Conservation (phyloP, 2,329 filamentous ascomycete genomes). For the Trichoderma afroharzianum region DNA sequence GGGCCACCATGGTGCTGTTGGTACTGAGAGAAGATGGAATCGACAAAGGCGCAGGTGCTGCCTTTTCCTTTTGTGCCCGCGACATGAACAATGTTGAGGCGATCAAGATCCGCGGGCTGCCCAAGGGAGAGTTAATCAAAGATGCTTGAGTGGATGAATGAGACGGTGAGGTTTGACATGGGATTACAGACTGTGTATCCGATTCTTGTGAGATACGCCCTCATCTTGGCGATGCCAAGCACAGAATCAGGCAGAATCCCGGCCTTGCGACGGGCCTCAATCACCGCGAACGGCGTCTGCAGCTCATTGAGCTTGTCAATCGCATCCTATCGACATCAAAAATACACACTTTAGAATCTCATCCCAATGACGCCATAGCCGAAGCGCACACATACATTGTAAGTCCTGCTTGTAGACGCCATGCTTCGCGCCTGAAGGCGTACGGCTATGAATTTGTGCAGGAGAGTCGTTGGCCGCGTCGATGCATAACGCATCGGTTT, state of each 20-base stretch:
- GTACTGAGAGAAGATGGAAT: slow-evolving; percentile 57
- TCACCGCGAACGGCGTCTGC: slow-evolving; percentile 79
- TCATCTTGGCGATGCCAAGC: slow-evolving; percentile 69
- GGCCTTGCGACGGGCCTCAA: slow-evolving; percentile 74
- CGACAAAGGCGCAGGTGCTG: slow-evolving; percentile 65
- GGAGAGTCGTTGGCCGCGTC: slow-evolving; percentile 26
- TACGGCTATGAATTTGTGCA: slow-evolving; percentile 21
- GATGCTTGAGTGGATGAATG: background rate
- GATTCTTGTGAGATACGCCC: slow-evolving; percentile 69
- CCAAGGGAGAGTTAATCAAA: background rate
- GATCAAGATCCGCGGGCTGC: slow-evolving; percentile 48
- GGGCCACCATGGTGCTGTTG: slow-evolving; percentile 34
- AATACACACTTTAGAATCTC: background rate
- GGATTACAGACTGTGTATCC: slow-evolving; percentile 61
- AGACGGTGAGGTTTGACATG: background rate
- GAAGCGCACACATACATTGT: slow-evolving; percentile 29
- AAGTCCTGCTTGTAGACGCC: slow-evolving; percentile 30
- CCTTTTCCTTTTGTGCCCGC: slow-evolving; percentile 77
- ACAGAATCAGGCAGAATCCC: slow-evolving; percentile 66
- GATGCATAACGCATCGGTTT: slow-evolving; percentile 34
- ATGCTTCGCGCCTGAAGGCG: slow-evolving; percentile 26
- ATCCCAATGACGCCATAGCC: background rate
- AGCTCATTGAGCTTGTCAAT: slow-evolving; percentile 82
- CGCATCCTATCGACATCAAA: slow-evolving; percentile 63
- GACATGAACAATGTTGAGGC: slow-evolving; percentile 66